Evolutionary conservation across 768 basidiomycete species (phyloP), one percentile per base, ranked within the genome.

Genomic region (Leccinum disarticulatum): DNA sequence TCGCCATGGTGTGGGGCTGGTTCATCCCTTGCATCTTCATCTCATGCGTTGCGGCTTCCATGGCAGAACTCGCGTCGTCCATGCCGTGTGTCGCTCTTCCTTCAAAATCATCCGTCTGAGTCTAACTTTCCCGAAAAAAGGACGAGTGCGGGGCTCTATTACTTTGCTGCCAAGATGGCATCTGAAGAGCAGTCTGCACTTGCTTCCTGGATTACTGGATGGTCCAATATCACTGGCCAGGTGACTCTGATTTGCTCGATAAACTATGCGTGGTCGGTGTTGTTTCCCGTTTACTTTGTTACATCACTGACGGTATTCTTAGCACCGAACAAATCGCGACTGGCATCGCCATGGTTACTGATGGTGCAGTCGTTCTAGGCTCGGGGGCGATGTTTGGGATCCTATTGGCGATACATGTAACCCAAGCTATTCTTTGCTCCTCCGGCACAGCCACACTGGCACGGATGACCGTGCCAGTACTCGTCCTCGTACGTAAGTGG

Each of bases 131-230:
- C 25, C 28, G 41, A 43, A 27, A 30, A 59, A 55, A 64, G 67
- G 43, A 68, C 67, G 36, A 68, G 67, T 31, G 67, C 67, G n/a
- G 67, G 67, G n/a, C 54, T 68, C 14, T 68, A 68, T 36, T 68
- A 68, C 47, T 68, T 68, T n/a, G 60, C 66, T 33, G 67, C 67
- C 5, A 68, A 68, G 33, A 68, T 68, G 67, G 66, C 66, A 31
- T 61, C 67, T 10, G 51, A 62, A 55, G 56, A 65, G 25, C 58
- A 38, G 8, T 68, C 67, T 35, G 66, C 67, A 15, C 67, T 68
- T 56, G 61, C 64, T 28, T 67, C 66, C 17, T 68, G 67, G 66
- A 66, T 68, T 52, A 68, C 67, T 8, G 67, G 67, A 53, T 68
- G 67, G 67, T 63, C 67, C 19, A 68, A 68, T 17, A 58, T 68